Percentiles rank a stretch among this genome's conserved stretches.
Conservation (phyloP, 768 basidiomycete species). For the Termitomyces sp. region DNA sequence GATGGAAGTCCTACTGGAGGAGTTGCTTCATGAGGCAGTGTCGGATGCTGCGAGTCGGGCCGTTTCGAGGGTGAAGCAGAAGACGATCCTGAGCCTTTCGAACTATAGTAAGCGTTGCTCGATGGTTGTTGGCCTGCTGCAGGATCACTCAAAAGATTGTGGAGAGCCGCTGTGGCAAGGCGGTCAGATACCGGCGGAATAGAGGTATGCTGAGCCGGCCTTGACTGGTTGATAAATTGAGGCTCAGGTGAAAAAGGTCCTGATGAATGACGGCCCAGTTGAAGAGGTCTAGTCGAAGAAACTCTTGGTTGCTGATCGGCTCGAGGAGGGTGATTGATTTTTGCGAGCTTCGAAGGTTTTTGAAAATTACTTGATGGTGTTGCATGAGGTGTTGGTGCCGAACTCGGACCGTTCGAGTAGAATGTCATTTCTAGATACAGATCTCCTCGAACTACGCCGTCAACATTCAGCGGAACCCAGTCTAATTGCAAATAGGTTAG, state of each 20-base stretch:
- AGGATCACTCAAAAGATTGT: conserved; percentile 10
- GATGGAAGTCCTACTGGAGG: conserved; percentile 15
- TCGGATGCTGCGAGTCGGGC: conserved; percentile 34
- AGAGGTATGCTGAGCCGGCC: neutral
- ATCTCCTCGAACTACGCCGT: conserved; percentile 72
- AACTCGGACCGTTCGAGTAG: conserved; percentile 67
- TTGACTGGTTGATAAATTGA: neutral
- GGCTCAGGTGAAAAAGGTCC: neutral
- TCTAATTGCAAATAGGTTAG: conserved; percentile 17
- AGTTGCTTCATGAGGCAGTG: conserved; percentile 27
- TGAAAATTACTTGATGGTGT: conserved; percentile 26
- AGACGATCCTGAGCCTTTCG: conserved; percentile 11
- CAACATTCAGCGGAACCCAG: conserved; percentile 31
- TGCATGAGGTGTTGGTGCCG: conserved; percentile 35
- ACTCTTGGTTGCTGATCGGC: neutral
- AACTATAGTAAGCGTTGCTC: conserved; percentile 1
- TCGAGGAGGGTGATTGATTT: conserved; percentile 41
- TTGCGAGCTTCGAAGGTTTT: conserved; percentile 53
- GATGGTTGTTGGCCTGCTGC: neutral
- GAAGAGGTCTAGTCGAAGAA: neutral
- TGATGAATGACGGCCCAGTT: neutral
- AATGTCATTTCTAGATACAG: conserved; percentile 93
- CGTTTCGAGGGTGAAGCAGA: conserved; percentile 19
- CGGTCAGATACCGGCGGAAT: neutral
- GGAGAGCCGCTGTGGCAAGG: conserved; percentile 12